Evolutionary conservation across 306 rosid genomes (phyloP).

Genomic region (Ochetophila trinervis): DNA sequence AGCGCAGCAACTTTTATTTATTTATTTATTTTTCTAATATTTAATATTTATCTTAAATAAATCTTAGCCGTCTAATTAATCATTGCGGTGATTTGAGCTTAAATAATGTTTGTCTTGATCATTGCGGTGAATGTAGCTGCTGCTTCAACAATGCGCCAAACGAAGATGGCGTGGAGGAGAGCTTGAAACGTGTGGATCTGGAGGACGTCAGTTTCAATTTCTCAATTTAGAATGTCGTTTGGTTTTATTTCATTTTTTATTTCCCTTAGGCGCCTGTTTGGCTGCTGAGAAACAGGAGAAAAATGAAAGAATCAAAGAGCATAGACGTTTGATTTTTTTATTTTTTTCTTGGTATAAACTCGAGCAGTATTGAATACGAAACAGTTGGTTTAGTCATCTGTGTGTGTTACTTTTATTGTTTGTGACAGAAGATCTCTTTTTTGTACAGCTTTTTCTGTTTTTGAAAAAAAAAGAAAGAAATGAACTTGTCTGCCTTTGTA

Average conservation of each 20-base stretch:
- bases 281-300: background rate
- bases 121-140: conserved; percentile 28
- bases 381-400: background rate
- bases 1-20: background rate
- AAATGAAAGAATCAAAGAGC: background rate
- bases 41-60: background rate
- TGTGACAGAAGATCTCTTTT: conserved; percentile 2
- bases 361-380: background rate
- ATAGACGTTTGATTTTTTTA: no score
- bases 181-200: conserved; percentile 42
- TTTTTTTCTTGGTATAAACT: background rate
- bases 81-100: conserved; percentile 7
- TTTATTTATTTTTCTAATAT: background rate
- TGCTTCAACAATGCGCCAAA: conserved; percentile 40
- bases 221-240: background rate
- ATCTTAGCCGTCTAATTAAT: conserved; percentile 49
- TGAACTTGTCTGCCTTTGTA: background rate
- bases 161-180: conserved; percentile 26
- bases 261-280: conserved; percentile 2
- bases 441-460: conserved; percentile 21
- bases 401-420: no score
- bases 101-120: conserved; percentile 24
- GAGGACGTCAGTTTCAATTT: conserved; percentile 50
- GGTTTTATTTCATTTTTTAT: background rate
- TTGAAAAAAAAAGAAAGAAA: no score